A percentile compares a stretch with the other conserved stretches of the same genome.
Conservation (phyloP, 805 yeast species). For the Sugiyamaella floridensis region DNA sequence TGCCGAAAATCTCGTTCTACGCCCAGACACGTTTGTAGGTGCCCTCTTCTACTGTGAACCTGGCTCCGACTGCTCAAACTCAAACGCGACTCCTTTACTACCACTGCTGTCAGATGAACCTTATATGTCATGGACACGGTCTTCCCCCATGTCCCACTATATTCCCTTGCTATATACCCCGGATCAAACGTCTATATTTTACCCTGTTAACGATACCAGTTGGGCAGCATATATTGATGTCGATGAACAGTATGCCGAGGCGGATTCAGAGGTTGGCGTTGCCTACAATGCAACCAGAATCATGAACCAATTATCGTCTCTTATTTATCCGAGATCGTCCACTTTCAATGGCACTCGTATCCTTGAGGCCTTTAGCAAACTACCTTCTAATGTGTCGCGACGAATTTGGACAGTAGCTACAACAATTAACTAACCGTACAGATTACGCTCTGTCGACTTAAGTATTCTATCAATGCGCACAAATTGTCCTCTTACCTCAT, state of each 20-base stretch:
- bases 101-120: conserved; percentile 49
- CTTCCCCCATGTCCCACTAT: conserved; percentile 39
- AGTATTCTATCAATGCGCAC: not conserved
- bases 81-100: conserved; percentile 34
- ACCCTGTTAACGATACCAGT: conserved; percentile 13
- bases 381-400: not conserved
- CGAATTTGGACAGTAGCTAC: not conserved
- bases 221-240: conserved; percentile 45
- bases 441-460: not conserved
- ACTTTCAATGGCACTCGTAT: not conserved
- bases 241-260: conserved; percentile 38
- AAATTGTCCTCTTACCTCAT: conserved; percentile 13
- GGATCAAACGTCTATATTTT: conserved; percentile 25
- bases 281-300: not conserved
- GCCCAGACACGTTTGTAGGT: conserved; percentile 58
- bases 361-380: not conserved
- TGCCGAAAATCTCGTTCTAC: conserved; percentile 39
- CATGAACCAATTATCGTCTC: not conserved
- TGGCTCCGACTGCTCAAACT: conserved; percentile 8
- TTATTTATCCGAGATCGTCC: not conserved
- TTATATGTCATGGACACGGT: conserved; percentile 13
- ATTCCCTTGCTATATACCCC: conserved; percentile 53
- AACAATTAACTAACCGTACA: not conserved
- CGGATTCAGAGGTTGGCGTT: not conserved
- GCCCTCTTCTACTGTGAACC: conserved; percentile 46